Evolutionary conservation across 768 basidiomycete genomes (phyloP).

Genomic region (Neoboletus brunneissimus): DNA sequence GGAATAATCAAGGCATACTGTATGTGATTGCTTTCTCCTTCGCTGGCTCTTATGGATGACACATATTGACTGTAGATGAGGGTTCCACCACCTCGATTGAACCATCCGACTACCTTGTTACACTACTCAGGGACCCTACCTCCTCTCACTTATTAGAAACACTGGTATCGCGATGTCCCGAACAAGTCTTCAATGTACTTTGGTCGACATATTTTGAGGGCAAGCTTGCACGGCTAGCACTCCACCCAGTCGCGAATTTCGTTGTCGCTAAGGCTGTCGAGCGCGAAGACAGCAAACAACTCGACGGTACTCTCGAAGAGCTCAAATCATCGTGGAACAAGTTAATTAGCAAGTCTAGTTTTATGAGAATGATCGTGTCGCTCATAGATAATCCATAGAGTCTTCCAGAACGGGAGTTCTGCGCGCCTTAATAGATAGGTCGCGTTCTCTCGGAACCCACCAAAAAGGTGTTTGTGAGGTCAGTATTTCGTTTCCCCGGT

Average conservation of each 20-base stretch:
- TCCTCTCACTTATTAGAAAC: conserved; percentile 91
- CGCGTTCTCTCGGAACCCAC: conserved; percentile 44
- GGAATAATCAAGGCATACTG: conserved; percentile 68
- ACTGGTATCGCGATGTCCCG: conserved; percentile 61
- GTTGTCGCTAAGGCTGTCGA: conserved; percentile 80
- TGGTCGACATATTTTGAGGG: conserved; percentile 80
- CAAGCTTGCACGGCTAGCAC: conserved; percentile 67
- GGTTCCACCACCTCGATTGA: conserved; percentile 39
- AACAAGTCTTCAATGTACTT: conserved; percentile 55
- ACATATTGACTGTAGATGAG: conserved; percentile 34
- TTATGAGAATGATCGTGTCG: neutral
- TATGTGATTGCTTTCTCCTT: conserved; percentile 36
- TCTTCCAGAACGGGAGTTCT: conserved; percentile 75
- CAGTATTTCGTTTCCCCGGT: conserved; percentile 15
- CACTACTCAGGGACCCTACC: conserved; percentile 80
- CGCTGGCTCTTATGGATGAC: neutral
- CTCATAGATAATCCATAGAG: conserved; percentile 38
- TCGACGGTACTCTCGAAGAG: conserved; percentile 58
- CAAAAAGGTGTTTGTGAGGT: conserved; percentile 60
- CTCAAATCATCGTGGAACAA: conserved; percentile 57
- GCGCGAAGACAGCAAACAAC: conserved; percentile 52
- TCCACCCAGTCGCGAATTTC: conserved; percentile 93
- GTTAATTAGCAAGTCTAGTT: conserved; percentile 58
- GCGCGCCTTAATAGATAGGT: conserved; percentile 70
- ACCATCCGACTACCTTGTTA: conserved; percentile 74